Conservation (phyloP, 2,329 filamentous ascomycete species). For the Calonectria montana region DNA sequence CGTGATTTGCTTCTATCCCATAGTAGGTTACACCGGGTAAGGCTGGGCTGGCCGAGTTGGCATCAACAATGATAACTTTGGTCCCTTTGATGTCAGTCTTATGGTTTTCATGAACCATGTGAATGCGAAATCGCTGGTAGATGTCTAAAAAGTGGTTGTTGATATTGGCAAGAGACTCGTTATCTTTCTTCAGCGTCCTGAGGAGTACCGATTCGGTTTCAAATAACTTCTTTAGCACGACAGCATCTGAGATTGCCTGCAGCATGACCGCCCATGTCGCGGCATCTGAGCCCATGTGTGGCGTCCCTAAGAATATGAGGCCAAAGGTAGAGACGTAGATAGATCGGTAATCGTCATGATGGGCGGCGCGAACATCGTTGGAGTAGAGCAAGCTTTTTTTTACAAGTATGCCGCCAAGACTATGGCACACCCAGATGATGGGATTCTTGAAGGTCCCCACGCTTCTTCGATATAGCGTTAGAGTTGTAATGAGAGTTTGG, state of each 20-base stretch:
- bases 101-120: constrained; percentile 81
- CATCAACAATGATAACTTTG: constrained; percentile 74
- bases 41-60: constrained; percentile 75
- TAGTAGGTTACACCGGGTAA: constrained; percentile 77
- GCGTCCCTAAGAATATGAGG: constrained; percentile 81
- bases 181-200: constrained; percentile 77
- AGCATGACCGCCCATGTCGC: constrained; percentile 76
- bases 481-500: constrained; percentile 72
- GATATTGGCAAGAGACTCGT: constrained; percentile 79
- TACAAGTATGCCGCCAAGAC: constrained; percentile 77
- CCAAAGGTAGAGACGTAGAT: constrained; percentile 81
- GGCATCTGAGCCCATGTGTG: constrained; percentile 76
- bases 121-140: constrained; percentile 76
- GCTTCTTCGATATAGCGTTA: constrained; percentile 72
- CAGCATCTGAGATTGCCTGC: constrained; percentile 73
- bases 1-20: constrained; percentile 80
- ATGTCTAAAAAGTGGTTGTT: constrained; percentile 79
- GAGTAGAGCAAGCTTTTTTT: constrained; percentile 78
- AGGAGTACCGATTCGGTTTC: constrained; percentile 76
- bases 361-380: constrained; percentile 67
- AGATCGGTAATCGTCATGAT: constrained; percentile 73
- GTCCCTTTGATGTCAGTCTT: constrained; percentile 76
- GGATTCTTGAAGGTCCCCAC: constrained; percentile 69
- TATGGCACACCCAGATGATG: constrained; percentile 82
- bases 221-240: constrained; percentile 74